Conservation (phyloP, 208 protist species). For the Naegleria lovaniensis region DNA sequence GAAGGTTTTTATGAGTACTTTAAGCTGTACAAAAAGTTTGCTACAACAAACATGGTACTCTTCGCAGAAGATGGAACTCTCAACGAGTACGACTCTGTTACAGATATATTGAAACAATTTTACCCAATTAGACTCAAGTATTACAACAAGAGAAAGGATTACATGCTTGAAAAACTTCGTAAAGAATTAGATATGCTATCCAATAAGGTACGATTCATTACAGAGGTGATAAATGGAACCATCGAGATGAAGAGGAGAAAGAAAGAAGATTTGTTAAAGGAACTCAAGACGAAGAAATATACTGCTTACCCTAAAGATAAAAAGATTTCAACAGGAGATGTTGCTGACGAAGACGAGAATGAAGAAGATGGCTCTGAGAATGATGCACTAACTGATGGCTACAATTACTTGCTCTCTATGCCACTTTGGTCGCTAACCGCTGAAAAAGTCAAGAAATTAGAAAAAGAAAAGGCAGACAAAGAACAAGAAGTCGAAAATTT, state of each 20-base stretch:
- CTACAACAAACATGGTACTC: conserved; percentile 92
- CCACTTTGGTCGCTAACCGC: conserved; percentile 91
- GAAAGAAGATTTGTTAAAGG: conserved; percentile 82
- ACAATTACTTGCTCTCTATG: conserved; percentile 98
- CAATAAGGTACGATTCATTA: conserved; percentile 97
- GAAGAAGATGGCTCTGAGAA: conserved; percentile 38
- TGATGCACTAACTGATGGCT: conserved; percentile 55
- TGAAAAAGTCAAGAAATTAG: conserved; percentile 87
- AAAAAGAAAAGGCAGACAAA: conserved; percentile 67
- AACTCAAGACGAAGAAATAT: conserved; percentile 78
- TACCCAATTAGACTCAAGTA: conserved; percentile 85
- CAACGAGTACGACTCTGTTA: conserved; percentile 80
- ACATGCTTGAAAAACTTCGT: conserved; percentile 73
- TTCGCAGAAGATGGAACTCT: conserved; percentile 91
- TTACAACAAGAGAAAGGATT: conserved; percentile 93
- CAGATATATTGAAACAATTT: conserved; percentile 93
- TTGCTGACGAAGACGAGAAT: conserved; percentile 38
- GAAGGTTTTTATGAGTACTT: conserved; percentile 78
- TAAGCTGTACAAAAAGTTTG: conserved; percentile 75
- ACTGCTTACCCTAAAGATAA: conserved; percentile 50
- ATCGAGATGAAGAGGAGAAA: conserved; percentile 82
- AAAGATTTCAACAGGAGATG: conserved; percentile 11
- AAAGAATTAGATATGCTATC: conserved; percentile 75
- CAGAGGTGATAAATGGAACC: conserved; percentile 82
- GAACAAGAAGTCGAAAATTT: conserved; percentile 66